Evolutionary conservation across 2,329 filamentous ascomycete genomes (phyloP), one percentile per base, ranked within the genome.

Genomic region (Calonectria pseudoreteaudii): DNA sequence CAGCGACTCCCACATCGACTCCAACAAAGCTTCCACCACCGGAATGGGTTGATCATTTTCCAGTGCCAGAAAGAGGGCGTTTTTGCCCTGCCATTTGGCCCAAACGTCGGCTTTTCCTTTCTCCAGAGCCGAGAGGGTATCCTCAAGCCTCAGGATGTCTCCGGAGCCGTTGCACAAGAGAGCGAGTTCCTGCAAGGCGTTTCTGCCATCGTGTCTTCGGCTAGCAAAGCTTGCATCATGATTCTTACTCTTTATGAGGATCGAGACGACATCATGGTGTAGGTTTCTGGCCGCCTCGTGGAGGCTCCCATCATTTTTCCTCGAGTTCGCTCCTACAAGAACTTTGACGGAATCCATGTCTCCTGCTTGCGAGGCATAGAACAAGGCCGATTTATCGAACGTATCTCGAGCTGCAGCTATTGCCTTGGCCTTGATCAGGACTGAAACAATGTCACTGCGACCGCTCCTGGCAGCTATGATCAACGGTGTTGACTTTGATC

Each of bases 211-310:
- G 7, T 70, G 66, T 30, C 38, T 41, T 13, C 44, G 28, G 41
- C 72, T 74, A 26, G 36, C 60, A 34, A 70, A 72, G 56, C 65
- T 68, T 23, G 53, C 26, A 14, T 62, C 66, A 44, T 75, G 73
- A 20, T 67, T 56, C 31, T 34, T 34, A 34, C 31, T 34, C 50
- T 70, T 67, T 13, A 75, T 62, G 20, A 75, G 66, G 14, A 30
- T 23, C 9, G 23, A 36, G 1, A 72, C 70, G 4, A 72, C 66
- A 13, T 68, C 64, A 38, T 47, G 53, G 34, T 72, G 73, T 1
- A 75, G 41, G 34, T 75, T 75, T 65, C 73, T 68, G 8, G 73
- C 70, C 23, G 73, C 73, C 26, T 75, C 73, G 23, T 75, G 66
- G 44, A 75, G 70, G 44, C 73, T 75, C 14, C 73, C 65, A 30